Evolutionary conservation across 1,139 yeast genomes (phyloP).

Genomic region (Geotrichum histeridarum): DNA sequence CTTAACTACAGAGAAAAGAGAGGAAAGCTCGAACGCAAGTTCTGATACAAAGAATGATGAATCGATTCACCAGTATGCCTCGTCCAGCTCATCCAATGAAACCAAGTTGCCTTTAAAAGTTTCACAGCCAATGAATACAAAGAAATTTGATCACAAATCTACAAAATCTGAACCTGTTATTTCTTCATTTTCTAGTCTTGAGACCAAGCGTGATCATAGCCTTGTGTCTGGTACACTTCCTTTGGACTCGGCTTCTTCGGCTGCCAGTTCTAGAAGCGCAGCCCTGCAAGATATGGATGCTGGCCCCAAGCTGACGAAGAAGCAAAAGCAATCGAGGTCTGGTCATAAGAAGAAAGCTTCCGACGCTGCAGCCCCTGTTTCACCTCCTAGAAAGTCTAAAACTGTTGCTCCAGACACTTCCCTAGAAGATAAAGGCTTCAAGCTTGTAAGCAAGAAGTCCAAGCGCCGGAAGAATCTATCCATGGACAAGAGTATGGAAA

Average conservation of each 20-base stretch:
- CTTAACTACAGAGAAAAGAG: not conserved
- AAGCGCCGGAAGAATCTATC: slow-evolving; percentile 9
- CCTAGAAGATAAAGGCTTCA: slow-evolving; percentile 12
- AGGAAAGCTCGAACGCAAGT: not conserved
- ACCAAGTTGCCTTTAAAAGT: not conserved
- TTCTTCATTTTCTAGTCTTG: not conserved
- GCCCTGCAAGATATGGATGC: not conserved
- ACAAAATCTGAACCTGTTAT: not conserved
- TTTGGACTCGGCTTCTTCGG: not conserved
- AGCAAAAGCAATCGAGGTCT: slow-evolving; percentile 3
- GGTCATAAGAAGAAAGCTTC: slow-evolving; percentile 4
- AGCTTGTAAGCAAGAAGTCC: slow-evolving; percentile 7
- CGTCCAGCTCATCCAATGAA: no score
- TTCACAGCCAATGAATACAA: not conserved
- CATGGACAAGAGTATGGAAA: not conserved
- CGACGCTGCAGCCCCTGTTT: not conserved
- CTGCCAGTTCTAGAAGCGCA: not conserved
- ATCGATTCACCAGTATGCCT: not conserved
- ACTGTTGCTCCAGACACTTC: not conserved
- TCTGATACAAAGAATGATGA: not conserved
- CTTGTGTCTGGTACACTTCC: not conserved
- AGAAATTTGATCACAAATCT: not conserved
- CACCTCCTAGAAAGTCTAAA: not conserved
- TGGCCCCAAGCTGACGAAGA: slow-evolving; percentile 3
- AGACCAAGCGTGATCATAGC: slow-evolving; percentile 1